phyloP scores from a whole-genome alignment of 2,329 filamentous ascomycete genomes.

The Pseudopithomyces chartarum region DNA sequence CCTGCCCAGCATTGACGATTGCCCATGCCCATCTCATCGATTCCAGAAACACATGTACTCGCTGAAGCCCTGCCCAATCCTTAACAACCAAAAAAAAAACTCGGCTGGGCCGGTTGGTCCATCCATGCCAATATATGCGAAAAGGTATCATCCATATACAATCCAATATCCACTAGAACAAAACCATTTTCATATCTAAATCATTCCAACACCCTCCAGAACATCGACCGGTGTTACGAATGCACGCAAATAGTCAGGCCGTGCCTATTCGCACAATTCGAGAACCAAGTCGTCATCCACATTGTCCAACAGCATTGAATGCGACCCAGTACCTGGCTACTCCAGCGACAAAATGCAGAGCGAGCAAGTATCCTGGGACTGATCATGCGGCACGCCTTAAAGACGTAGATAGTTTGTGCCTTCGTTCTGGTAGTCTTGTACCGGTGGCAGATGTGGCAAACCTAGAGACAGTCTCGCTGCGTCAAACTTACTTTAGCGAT shows the following conservation, averaged over 20 bases:
- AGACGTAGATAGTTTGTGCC: slow-evolving; percentile 32
- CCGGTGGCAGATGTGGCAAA: slow-evolving; percentile 29
- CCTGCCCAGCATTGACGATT: too few species aligned
- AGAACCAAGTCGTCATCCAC: too few species aligned
- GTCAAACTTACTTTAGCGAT: slow-evolving; percentile 28
- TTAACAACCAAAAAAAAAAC: neutral
- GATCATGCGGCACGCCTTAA: slow-evolving; percentile 7
- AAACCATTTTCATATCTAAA: neutral
- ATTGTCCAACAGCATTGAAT: neutral
- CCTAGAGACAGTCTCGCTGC: slow-evolving; percentile 32
- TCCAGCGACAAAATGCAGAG: neutral
- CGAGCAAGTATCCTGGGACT: neutral
- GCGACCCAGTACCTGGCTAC: neutral
- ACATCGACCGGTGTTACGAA: too few species aligned
- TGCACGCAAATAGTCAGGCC: neutral
- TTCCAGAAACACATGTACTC: neutral
- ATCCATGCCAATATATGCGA: neutral
- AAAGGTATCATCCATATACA: slow-evolving; percentile 15
- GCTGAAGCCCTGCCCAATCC: neutral
- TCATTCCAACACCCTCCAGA: neutral
- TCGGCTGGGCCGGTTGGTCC: neutral
- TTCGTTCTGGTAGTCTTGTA: slow-evolving; percentile 32
- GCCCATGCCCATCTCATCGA: neutral
- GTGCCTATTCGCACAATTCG: too few species aligned
- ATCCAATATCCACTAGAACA: neutral